Evolutionary conservation across 2,329 filamentous ascomycete species (phyloP).

Genomic region (Drechmeria coniospora): DNA sequence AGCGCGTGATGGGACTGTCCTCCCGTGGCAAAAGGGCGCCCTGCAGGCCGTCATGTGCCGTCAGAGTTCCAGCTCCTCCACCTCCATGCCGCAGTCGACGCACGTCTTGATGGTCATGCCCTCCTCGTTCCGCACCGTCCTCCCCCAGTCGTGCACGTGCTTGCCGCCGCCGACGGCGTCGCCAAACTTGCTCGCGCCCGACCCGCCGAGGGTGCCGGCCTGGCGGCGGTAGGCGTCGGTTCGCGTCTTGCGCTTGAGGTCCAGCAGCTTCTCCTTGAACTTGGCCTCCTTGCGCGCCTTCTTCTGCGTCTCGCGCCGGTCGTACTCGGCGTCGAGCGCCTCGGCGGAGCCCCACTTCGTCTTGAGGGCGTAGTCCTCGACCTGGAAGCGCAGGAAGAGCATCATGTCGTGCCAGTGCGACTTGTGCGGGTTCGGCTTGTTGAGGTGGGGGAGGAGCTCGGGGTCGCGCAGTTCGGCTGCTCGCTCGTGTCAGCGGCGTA

Average conservation of each 20-base stretch:
- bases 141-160: conserved; percentile 82
- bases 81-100: conserved; percentile 60
- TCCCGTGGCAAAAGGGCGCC: too few species aligned
- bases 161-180: conserved; percentile 54
- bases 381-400: conserved; percentile 83
- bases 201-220: conserved; percentile 40
- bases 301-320: conserved; percentile 60
- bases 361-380: conserved; percentile 82
- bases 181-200: conserved; percentile 49
- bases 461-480: conserved; percentile 78
- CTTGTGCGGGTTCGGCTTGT: conserved; percentile 87
- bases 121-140: conserved; percentile 50
- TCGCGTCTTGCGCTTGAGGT: conserved; percentile 83
- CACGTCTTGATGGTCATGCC: conserved; percentile 74
- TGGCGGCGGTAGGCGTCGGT: conserved; percentile 77
- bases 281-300: conserved; percentile 80
- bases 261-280: conserved; percentile 75
- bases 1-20: too few species aligned
- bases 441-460: conserved; percentile 73
- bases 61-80: conserved; percentile 54
- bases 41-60: neutral
- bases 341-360: conserved; percentile 85
- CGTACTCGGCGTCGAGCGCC: conserved; percentile 77
- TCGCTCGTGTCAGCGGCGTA: neutral
- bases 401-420: conserved; percentile 98